Percentiles rank a stretch among this genome's conserved stretches.
These are phyloP conservation scores for Ceratobasidium sp. DNA, from an alignment of 1,284 basidiomycete species.

Conservation along the genomic window DNA sequence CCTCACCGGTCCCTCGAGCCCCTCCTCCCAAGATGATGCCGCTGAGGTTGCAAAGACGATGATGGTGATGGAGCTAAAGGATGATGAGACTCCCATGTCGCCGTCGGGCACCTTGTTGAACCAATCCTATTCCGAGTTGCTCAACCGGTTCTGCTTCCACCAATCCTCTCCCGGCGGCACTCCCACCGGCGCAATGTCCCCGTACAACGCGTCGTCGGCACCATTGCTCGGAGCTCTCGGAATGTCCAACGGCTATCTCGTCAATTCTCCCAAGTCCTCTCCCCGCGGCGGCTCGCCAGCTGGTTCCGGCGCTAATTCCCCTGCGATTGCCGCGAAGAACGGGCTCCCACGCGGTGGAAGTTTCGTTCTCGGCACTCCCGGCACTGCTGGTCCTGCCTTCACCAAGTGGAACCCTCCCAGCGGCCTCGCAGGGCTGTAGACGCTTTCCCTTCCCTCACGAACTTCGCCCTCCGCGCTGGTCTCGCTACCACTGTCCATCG, in stretches of 20 bases:
- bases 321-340: slow-evolving; percentile 22
- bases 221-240: slow-evolving; percentile 17
- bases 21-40: not conserved
- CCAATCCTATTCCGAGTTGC: slow-evolving; percentile 17
- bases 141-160: slow-evolving; percentile 35
- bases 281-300: slow-evolving; percentile 31
- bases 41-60: not conserved
- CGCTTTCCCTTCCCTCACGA: not conserved
- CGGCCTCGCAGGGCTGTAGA: slow-evolving; percentile 16
- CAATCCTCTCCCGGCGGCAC: slow-evolving; percentile 18
- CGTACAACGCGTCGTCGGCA: not conserved
- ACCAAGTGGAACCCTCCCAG: slow-evolving; percentile 27
- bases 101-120: not conserved
- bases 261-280: slow-evolving; percentile 6
- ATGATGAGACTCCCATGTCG: not conserved
- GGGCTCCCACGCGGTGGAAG: slow-evolving; percentile 32
- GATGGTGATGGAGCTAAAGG: not conserved
- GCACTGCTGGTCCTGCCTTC: slow-evolving; percentile 24
- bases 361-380: slow-evolving; percentile 36
- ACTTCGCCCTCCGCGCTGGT: slow-evolving; percentile 16
- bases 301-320: slow-evolving; percentile 26
- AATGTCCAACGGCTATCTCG: slow-evolving; percentile 24
- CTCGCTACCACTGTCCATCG: slow-evolving; percentile 9
- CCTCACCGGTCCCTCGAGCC: slow-evolving; percentile 29
- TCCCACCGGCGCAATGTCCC: not conserved